Conservation (phyloP, 2,329 filamentous ascomycete genomes). For the Arthrinium puccinioides region DNA sequence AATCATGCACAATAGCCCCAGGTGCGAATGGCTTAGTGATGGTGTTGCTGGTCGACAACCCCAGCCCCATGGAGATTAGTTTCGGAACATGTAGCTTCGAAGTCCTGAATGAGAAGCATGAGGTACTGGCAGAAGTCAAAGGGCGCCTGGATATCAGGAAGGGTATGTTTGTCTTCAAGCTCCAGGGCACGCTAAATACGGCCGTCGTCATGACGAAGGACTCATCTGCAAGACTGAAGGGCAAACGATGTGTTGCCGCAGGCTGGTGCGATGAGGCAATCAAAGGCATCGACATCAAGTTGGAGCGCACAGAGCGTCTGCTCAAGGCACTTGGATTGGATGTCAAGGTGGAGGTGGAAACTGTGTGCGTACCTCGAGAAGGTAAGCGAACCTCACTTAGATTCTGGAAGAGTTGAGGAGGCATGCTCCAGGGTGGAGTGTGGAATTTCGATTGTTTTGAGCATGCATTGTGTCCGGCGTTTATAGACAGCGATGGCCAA, state of each 20-base stretch:
- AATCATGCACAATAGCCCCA: neutral
- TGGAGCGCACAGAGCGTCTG: constrained; percentile 8
- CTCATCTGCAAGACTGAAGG: constrained; percentile 11
- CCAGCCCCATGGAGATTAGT: constrained; percentile 17
- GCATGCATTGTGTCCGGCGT: no score
- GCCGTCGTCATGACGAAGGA: neutral
- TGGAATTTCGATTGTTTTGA: no score
- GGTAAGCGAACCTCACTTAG: no score
- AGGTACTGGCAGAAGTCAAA: constrained; percentile 14
- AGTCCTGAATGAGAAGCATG: constrained; percentile 9
- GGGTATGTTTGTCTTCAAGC: constrained; percentile 10
- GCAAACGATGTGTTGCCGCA: constrained; percentile 13
- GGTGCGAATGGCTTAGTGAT: constrained; percentile 5
- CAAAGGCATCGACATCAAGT: constrained; percentile 15
- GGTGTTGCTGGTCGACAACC: constrained; percentile 13
- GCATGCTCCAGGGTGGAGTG: no score
- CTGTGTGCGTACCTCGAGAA: no score
- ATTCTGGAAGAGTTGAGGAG: no score
- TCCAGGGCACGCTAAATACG: constrained; percentile 11
- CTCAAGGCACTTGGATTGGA: constrained; percentile 9
- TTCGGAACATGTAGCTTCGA: constrained; percentile 19
- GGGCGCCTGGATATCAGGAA: constrained; percentile 15
- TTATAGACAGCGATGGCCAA: no score
- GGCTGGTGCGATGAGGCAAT: constrained; percentile 18
- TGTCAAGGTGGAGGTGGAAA: no score